These are phyloP conservation scores for Fusarium brevicatenulatum DNA, from an alignment of 2,329 filamentous ascomycete genomes.

Conservation along the genomic window DNA sequence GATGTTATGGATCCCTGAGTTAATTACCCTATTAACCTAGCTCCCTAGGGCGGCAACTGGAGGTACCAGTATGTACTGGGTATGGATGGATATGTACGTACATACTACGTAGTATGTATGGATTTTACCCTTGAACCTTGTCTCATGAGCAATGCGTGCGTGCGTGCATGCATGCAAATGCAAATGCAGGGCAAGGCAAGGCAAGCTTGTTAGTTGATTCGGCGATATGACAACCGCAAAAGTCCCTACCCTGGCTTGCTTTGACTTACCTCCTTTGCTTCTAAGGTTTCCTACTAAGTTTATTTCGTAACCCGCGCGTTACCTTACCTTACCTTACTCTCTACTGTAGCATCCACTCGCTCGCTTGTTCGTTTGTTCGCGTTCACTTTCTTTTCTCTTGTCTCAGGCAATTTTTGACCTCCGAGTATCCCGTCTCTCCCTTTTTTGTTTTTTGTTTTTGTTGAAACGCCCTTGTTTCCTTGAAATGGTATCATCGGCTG, in stretches of 20 bases:
- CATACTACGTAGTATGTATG: constrained; percentile 19
- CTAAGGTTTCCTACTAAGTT: constrained; percentile 19
- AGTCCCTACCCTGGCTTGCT: constrained; percentile 17
- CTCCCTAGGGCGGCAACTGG: background rate
- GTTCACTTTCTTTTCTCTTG: constrained; percentile 21
- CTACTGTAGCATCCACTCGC: background rate
- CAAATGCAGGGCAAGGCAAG: background rate
- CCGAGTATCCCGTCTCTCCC: constrained; percentile 5
- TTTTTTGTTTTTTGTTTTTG: background rate
- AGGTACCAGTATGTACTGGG: background rate
- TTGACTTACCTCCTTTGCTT: constrained; percentile 5
- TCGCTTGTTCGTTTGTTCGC: constrained; percentile 1
- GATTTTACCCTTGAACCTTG: constrained; percentile 25
- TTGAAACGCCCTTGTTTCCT: constrained; percentile 8
- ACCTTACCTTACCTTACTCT: background rate
- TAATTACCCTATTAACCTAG: background rate
- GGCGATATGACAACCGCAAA: constrained; percentile 26
- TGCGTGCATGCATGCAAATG: background rate
- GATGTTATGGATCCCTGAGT: background rate
- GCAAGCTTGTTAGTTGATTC: constrained; percentile 36
- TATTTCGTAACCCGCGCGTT: constrained; percentile 17
- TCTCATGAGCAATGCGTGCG: constrained; percentile 5
- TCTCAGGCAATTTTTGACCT: constrained; percentile 17
- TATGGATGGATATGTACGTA: background rate
- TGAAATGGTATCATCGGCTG: constrained; percentile 21